These are phyloP conservation scores for Amanita rimosa DNA, from an alignment of 768 basidiomycete genomes.

Conservation along the genomic window DNA sequence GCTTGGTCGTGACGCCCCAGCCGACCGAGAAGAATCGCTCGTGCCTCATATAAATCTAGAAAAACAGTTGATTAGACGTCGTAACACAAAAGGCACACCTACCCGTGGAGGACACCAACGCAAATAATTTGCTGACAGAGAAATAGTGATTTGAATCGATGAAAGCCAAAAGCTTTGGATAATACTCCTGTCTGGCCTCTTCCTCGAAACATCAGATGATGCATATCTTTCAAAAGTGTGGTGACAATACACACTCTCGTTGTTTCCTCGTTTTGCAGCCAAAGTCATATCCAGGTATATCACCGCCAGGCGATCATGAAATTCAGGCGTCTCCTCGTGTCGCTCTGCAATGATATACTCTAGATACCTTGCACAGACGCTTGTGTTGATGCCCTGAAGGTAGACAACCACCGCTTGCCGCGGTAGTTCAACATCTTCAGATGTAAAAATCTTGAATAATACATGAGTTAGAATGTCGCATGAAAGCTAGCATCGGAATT, in stretches of 20 bases:
- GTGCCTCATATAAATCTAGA: conserved; percentile 79
- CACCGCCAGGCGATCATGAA: conserved; percentile 86
- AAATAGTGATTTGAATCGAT: conserved; percentile 62
- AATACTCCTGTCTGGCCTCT: conserved; percentile 42
- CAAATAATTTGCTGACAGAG: conserved; percentile 70
- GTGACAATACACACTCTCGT: conserved; percentile 29
- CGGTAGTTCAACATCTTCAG: conserved; percentile 90
- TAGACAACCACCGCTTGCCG: conserved; percentile 64
- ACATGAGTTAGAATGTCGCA: not conserved
- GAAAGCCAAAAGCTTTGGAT: conserved; percentile 68
- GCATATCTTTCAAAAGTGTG: not conserved
- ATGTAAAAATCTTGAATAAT: conserved; percentile 72
- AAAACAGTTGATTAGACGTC: not conserved
- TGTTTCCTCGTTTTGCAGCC: conserved; percentile 41
- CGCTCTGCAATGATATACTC: conserved; percentile 76
- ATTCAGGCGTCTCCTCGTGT: conserved; percentile 51
- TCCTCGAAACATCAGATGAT: conserved; percentile 4
- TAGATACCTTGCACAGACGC: conserved; percentile 68
- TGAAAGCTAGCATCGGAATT: conserved; percentile 1
- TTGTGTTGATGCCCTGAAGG: conserved; percentile 59
- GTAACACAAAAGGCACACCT: conserved; percentile 9
- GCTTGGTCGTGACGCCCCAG: conserved; percentile 89
- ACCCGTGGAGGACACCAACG: conserved; percentile 77
- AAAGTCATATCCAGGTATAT: conserved; percentile 69
- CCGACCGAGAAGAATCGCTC: conserved; percentile 83